Evolutionary conservation across 495 filamentous ascomycete genomes (phyloP).

Genomic region (Tuber calosporum): DNA sequence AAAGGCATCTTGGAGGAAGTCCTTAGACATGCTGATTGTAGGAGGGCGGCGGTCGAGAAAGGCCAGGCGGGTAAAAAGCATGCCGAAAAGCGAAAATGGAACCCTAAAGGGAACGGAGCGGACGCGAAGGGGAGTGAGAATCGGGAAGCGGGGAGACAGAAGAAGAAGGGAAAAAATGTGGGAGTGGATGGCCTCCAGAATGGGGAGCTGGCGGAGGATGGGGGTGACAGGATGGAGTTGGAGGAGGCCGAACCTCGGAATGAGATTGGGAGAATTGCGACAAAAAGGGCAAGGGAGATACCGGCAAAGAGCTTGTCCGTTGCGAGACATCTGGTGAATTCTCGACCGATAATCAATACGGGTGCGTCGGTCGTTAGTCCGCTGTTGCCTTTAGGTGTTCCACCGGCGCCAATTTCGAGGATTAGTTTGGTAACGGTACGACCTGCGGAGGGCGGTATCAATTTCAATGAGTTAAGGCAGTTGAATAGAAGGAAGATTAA

Average conservation of each 20-base stretch:
- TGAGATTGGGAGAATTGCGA: not conserved
- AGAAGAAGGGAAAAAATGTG: not conserved
- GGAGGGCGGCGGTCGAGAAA: conserved; percentile 5
- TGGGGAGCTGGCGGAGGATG: not conserved
- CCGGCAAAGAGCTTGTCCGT: not conserved
- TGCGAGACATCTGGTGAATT: not conserved
- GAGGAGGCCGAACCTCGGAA: not conserved
- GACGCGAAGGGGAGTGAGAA: not conserved
- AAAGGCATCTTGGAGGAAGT: conserved; percentile 40
- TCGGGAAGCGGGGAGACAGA: not conserved
- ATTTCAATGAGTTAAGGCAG: conserved; percentile 6
- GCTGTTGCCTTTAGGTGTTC: conserved; percentile 24
- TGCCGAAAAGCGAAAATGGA: not conserved
- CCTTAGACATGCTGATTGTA: conserved; percentile 37
- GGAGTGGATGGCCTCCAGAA: conserved; percentile 3
- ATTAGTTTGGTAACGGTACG: not conserved
- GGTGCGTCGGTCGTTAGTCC: conserved; percentile 6
- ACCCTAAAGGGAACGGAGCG: not conserved
- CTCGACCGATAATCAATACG: not conserved
- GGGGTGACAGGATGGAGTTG: not conserved
- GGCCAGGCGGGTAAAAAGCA: not conserved
- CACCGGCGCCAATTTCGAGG: conserved; percentile 13
- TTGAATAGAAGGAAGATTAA: conserved; percentile 21
- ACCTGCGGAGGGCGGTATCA: not conserved
- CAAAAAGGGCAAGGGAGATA: not conserved